A percentile compares a stretch with the other conserved stretches of the same genome.
Evolutionary conservation across 1,284 basidiomycete genomes (phyloP).

Genomic region (Moniliella sp.): DNA sequence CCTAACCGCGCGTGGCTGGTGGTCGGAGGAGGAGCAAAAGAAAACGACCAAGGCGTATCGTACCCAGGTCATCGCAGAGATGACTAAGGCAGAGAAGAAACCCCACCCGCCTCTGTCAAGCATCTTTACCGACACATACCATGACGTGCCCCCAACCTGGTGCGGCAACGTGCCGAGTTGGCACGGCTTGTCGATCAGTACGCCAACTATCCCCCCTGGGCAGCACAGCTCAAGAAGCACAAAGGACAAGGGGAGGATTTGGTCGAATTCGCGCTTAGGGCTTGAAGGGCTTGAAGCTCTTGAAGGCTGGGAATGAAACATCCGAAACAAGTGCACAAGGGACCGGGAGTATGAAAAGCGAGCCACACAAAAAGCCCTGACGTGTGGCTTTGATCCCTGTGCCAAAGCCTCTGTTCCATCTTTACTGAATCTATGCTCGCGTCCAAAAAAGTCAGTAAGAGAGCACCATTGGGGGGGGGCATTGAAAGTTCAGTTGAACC

Average conservation of each 20-base stretch:
- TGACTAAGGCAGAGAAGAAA: slow-evolving; percentile 53
- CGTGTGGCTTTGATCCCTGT: no score
- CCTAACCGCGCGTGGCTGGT: slow-evolving; percentile 54
- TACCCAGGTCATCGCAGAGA: slow-evolving; percentile 52
- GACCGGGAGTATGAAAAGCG: no score
- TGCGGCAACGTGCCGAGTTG: slow-evolving; percentile 62
- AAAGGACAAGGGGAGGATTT: slow-evolving; percentile 56
- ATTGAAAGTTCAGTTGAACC: no score
- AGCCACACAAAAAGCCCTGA: no score
- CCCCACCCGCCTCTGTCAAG: slow-evolving; percentile 51
- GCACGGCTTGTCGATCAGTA: slow-evolving; percentile 57
- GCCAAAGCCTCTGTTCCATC: no score
- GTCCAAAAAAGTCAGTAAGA: no score
- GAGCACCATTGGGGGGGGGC: no score
- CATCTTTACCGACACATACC: slow-evolving; percentile 67
- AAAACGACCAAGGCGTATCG: slow-evolving; percentile 49
- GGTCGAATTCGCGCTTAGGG: slow-evolving; percentile 7
- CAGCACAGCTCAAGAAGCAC: slow-evolving; percentile 55
- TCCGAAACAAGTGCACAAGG: no score
- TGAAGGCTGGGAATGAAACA: no score
- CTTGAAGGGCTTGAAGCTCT: no score
- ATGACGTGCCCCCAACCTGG: slow-evolving; percentile 11
- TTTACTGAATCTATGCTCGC: no score
- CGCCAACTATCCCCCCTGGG: slow-evolving; percentile 59
- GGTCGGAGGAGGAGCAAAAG: slow-evolving; percentile 55